These are phyloP conservation scores for Debaryomyces robertsiae DNA, from an alignment of 1,139 yeast species.

Conservation along the genomic window DNA sequence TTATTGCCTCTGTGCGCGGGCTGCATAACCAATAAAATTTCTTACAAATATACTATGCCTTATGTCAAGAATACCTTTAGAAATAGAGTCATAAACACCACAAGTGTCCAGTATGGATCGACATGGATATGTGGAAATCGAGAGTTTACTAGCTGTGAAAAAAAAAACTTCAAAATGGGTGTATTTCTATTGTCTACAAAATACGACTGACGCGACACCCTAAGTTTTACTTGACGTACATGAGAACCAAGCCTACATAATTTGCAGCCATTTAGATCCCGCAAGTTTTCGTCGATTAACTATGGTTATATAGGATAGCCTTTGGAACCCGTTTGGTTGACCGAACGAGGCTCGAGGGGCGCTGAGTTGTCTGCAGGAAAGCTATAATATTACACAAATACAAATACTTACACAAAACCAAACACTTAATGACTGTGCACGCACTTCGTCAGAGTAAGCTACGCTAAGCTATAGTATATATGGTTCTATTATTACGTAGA, in stretches of 20 bases:
- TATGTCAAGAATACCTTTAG: not conserved
- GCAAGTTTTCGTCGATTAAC: slow-evolving; percentile 2
- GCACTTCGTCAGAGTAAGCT: no score
- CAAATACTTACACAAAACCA: no score
- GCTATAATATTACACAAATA: no score
- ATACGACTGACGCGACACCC: not conserved
- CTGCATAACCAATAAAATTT: slow-evolving; percentile 6
- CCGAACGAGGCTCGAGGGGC: not conserved
- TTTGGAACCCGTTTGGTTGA: not conserved
- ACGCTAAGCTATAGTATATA: no score
- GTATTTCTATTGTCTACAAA: not conserved
- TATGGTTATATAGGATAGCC: slow-evolving; percentile 4
- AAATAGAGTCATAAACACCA: no score
- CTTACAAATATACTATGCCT: not conserved
- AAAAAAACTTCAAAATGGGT: no score
- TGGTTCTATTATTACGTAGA: no score
- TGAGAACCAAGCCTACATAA: slow-evolving; percentile 7
- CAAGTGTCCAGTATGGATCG: no score
- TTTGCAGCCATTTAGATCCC: slow-evolving; percentile 19
- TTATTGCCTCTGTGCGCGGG: slow-evolving; percentile 4
- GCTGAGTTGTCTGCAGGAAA: no score
- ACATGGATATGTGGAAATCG: no score
- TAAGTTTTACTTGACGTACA: not conserved
- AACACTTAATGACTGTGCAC: no score
- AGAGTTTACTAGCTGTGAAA: no score